phyloP scores from a whole-genome alignment of 2,329 filamentous ascomycete genomes.

The Claviceps monticola region DNA sequence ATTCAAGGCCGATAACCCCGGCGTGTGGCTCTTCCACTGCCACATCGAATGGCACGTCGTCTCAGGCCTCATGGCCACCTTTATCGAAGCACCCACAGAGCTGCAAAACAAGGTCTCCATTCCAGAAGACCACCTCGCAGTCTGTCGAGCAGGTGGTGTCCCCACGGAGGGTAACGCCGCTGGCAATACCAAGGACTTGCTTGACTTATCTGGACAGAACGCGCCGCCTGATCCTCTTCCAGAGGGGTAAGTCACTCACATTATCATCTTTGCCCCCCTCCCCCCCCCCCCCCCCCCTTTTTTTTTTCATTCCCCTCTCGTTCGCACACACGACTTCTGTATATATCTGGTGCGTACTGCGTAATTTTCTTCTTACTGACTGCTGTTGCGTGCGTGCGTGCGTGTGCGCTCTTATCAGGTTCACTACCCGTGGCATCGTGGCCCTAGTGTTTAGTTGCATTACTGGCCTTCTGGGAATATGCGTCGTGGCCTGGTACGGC shows the following conservation, averaged over 20 bases:
- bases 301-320: not conserved
- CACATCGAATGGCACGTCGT: conserved; percentile 68
- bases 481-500: conserved; percentile 53
- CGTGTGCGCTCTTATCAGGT: conserved; percentile 24
- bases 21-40: conserved; percentile 64
- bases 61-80: conserved; percentile 50
- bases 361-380: not conserved
- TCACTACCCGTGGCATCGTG: conserved; percentile 56
- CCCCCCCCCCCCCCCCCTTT: too few species aligned
- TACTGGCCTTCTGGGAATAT: conserved; percentile 54
- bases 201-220: conserved; percentile 51
- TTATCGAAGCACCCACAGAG: conserved; percentile 48
- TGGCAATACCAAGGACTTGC: conserved; percentile 48
- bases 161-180: conserved; percentile 58
- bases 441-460: conserved; percentile 62
- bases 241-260: conserved; percentile 32
- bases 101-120: conserved; percentile 48
- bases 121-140: conserved; percentile 42
- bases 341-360: too few species aligned
- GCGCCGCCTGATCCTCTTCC: conserved; percentile 42
- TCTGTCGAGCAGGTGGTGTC: conserved; percentile 38
- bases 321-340: too few species aligned
- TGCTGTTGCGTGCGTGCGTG: not conserved
- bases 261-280: not conserved
- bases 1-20: conserved; percentile 55